A percentile compares a stretch with the other conserved stretches of the same genome.
Evolutionary conservation across 495 filamentous ascomycete genomes (phyloP).

Genomic region (Aspergillus affinis): DNA sequence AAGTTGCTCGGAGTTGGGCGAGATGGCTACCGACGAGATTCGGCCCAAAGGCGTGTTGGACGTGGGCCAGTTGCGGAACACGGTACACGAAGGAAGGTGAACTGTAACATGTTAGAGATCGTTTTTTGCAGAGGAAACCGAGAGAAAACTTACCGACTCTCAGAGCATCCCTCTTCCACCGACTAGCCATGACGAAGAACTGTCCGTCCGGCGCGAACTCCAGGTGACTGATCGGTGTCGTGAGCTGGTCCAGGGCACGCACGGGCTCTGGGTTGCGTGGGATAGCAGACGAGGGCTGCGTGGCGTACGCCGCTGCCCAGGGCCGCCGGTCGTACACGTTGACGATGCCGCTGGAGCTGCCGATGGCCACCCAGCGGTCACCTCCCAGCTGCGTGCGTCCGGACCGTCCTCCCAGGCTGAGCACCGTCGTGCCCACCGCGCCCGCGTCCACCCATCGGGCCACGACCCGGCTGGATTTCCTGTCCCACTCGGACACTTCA

Average conservation of each 20-base stretch:
- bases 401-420: constrained; percentile 70
- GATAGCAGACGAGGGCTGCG: constrained; percentile 46
- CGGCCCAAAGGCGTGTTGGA: constrained; percentile 83
- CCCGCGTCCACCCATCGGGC: constrained; percentile 90
- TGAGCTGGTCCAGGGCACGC: constrained; percentile 76
- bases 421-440: constrained; percentile 77
- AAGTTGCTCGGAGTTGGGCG: constrained; percentile 65
- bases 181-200: constrained; percentile 78
- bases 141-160: constrained; percentile 53
- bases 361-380: constrained; percentile 85
- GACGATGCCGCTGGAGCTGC: constrained; percentile 78
- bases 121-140: neutral
- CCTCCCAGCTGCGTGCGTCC: constrained; percentile 64
- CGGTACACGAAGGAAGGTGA: constrained; percentile 87
- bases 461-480: constrained; percentile 61
- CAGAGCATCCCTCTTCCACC: constrained; percentile 83
- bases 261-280: constrained; percentile 67
- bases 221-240: constrained; percentile 73
- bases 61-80: constrained; percentile 97
- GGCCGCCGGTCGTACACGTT: constrained; percentile 86
- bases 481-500: constrained; percentile 88
- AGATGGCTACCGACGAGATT: constrained; percentile 77
- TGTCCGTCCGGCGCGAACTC: constrained; percentile 87
- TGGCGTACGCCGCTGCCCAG: constrained; percentile 47
- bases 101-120: constrained; percentile 43